Base-by-base conservation (phyloP, 1,284 basidiomycete species). In the Boletus chippewaensis region DNA sequence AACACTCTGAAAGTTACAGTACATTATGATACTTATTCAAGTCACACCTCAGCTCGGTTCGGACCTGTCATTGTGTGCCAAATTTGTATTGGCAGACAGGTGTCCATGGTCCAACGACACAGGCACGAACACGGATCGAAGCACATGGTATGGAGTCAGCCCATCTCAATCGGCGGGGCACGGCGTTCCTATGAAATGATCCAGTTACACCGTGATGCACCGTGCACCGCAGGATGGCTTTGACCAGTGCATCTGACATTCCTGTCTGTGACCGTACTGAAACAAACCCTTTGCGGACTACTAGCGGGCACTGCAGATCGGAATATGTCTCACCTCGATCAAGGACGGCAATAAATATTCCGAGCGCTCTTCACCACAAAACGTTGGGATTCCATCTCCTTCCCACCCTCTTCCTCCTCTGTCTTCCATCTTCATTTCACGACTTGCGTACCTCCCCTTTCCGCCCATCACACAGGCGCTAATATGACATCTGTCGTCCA, bases 401-500 rank as follows among this genome's bases (percentile, higher is more conserved):
- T 16, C 16, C 18, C 16, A 20, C 18, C 34, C 3, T 7, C 24
- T 13, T 12, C 10, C 7, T 5, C 24, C 13, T 35, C 18, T 29
- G 4, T 13, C 10, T 11, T 18, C 6, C 31, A 34, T 34, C 40
- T 9, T 47, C 41, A 7, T 36, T 29, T 31, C 44, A 22, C 31
- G 3, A 34, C 20, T 4, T 5, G 28, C 28, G n/a, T 29, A 11
- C 34, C 20, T 16, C 35, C 20, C 32, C 29, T 20, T 34, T 6
- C 34, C 36, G 22, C 31, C 24, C n/a, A 15, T 42, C 42, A 29
- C 38, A 5, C 7, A 22, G 13, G 8, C 29, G 15, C 15, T 18
- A 16, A 32, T 35, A 62, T 61, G 51, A 11, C 50, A 28, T 20
- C 26, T 11, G 2, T 24, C 26, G 24, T 62, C 22, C n/a, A 11